These are phyloP conservation scores for Boletus pseudo-olivaceus DNA, from an alignment of 768 basidiomycete species.

Conservation along the genomic window DNA sequence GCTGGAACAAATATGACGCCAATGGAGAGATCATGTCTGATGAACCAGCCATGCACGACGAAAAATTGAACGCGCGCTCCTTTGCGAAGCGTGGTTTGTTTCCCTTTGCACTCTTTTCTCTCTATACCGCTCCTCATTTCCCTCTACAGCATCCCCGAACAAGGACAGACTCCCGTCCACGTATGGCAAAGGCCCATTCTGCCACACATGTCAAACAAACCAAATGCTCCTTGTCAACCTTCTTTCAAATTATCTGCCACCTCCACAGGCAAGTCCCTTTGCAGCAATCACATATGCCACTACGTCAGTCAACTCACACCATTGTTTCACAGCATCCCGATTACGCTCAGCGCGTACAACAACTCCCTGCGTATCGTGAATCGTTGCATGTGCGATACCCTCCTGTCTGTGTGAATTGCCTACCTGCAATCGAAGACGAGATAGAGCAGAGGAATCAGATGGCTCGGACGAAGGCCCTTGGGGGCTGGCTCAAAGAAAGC, in stretches of 20 bases:
- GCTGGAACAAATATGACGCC: slow-evolving; percentile 72
- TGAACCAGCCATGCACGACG: slow-evolving; percentile 86
- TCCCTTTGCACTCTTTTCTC: neutral
- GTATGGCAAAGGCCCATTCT: slow-evolving; percentile 64
- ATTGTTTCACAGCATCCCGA: slow-evolving; percentile 59
- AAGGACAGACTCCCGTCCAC: slow-evolving; percentile 65
- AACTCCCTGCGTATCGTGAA: slow-evolving; percentile 66
- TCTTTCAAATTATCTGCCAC: slow-evolving; percentile 84
- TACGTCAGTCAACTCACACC: neutral
- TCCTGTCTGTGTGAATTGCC: slow-evolving; percentile 74
- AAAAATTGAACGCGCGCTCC: slow-evolving; percentile 61
- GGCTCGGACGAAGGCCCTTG: slow-evolving; percentile 75
- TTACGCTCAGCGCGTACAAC: slow-evolving; percentile 58
- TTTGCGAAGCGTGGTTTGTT: slow-evolving; percentile 70
- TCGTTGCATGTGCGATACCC: slow-evolving; percentile 83
- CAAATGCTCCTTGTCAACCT: slow-evolving; percentile 85
- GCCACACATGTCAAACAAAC: slow-evolving; percentile 88
- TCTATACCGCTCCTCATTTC: neutral
- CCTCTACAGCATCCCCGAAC: slow-evolving; percentile 55
- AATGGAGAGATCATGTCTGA: slow-evolving; percentile 78
- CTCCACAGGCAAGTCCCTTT: slow-evolving; percentile 54
- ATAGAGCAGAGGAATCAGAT: slow-evolving; percentile 75
- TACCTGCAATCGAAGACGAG: slow-evolving; percentile 78
- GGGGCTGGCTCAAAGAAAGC: slow-evolving; percentile 63
- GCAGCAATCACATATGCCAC: neutral